Base-by-base conservation (phyloP, 306 rosid species). In the Pachyrhizus erosus region DNA sequence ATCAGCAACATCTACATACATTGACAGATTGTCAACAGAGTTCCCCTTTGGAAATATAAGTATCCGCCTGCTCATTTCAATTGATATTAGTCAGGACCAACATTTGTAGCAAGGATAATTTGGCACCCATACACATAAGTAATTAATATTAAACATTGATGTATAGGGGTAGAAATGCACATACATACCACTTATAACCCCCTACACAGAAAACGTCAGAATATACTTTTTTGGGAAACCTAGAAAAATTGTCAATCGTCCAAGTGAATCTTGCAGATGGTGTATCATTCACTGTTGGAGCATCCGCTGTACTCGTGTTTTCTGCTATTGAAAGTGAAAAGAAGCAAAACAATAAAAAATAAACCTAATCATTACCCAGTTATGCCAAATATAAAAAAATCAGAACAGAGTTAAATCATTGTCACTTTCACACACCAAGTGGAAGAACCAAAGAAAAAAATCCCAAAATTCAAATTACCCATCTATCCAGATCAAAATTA, bases 1-100 rank as follows among this genome's bases (percentile, higher is more conserved):
- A 88, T 93, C 93, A 5, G 91, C 93, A 80, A 90, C 94, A 82
- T 93, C 97, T 85, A 91, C 84, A 89, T 93, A 93, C 91, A 93
- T 89, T 10, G 96, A 93, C 83, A 93, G 76, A 81, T 90, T 85
- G 72, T 91, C 93, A 80, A 86, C 93, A 66, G 84, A 86, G 86
- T 91, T 90, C 75, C 97, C 96, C 81, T 91, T 91, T 9, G 96
- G 93, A 78, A 93, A 91, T 68, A 89, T 75, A 70, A 93, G 87
- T 58, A 90, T 80, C 85, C 91, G 85, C 96, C 97, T 93, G 92
- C 37, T 20, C 67, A 27, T 72, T 72, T 27, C 17, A 62, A 73
- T 20, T 60, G 65, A 37, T 43, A 5, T 29, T 54, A 52, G 46
- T 29, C 5, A 79, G 18, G 8, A 66, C 11, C 57, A 64, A 54